phyloP scores from a whole-genome alignment of 106 monocot genomes.

The Phalaenopsis equestris region DNA sequence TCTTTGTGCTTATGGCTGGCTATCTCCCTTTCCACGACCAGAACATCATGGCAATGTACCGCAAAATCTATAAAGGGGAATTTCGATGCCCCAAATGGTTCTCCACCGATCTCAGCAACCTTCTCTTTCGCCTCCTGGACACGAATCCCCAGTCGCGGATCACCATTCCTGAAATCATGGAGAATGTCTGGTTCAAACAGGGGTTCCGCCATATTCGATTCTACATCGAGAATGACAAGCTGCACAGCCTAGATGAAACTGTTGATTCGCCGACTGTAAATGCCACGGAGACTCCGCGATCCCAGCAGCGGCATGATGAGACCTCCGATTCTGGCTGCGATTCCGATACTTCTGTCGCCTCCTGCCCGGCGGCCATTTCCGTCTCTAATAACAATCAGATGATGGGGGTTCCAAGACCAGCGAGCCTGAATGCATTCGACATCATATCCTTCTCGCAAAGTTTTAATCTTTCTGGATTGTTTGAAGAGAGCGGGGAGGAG shows the following conservation, averaged over 20 bases:
- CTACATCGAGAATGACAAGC: conserved; percentile 45
- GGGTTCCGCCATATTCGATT: conserved; percentile 32
- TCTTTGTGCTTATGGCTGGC: conserved; percentile 31
- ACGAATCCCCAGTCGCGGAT: conserved; percentile 30
- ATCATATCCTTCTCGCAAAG: conserved; percentile 63
- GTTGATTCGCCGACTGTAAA: conserved; percentile 1
- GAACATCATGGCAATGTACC: conserved; percentile 32
- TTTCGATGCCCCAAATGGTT: conserved; percentile 36
- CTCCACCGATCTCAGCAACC: conserved; percentile 13
- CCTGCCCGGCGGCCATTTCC: conserved; percentile 35
- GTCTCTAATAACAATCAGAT: neutral
- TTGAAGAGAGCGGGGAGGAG: conserved; percentile 54
- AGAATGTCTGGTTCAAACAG: conserved; percentile 34
- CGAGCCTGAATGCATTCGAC: conserved; percentile 60
- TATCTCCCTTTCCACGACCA: conserved; percentile 27
- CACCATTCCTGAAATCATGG: conserved; percentile 38
- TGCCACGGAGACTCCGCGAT: neutral
- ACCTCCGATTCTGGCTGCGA: conserved; percentile 40
- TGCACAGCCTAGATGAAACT: conserved; percentile 22
- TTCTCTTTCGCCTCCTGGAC: conserved; percentile 26
- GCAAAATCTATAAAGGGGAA: conserved; percentile 32
- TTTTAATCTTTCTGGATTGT: conserved; percentile 54
- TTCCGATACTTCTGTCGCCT: conserved; percentile 52
- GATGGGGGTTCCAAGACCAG: conserved; percentile 28
- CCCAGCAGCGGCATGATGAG: neutral